Evolutionary conservation across 257 asterid species (phyloP), one percentile per base, ranked within the genome.

Genomic region (Scutellaria minor): DNA sequence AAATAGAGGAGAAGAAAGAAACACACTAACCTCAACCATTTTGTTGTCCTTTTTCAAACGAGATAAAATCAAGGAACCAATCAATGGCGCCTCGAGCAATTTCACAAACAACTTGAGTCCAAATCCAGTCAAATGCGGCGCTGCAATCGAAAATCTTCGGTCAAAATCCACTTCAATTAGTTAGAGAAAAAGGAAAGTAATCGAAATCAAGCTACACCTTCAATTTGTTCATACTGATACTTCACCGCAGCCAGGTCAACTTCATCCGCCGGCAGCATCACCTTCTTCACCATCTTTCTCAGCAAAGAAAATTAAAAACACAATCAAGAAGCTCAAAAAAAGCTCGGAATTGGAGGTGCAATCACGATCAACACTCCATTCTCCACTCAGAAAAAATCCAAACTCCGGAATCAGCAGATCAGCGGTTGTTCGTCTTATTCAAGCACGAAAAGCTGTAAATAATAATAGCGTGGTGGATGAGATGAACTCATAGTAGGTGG

Each of bases 121-220:
- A 67, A 80, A 66, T 74, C 99, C 97, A 82, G 97, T 89, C 86
- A 91, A 76, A 80, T 94, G 97, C 37, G 99, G 99, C 75, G 99
- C 99, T 94, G 87, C 89, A 79, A 60, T 39, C 22, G 63, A 44
- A 74, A 73, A 54, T 11, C 31, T 9, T 42, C 69, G 57, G 76
- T 45, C 44, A 58, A 39, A n/a, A 42, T 46, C 18, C 14, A 53
- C 6, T 5, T 12, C 8, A 40, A 53, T 50, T 12, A 67, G 66
- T 31, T 9, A 40, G 42, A 46, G 56, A 1, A 6, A n/a, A 0
- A 22, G 15, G 35, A 46, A 6, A 2, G 39, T 5, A 13, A 44
- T 14, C 71, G 22, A 48, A 15, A 44, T 42, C 63, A 6, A 22
- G 50, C 20, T 5, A 24, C 69, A 93, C 98, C 97, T 87, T 85